Conservation (phyloP, 768 basidiomycete species). For the Termitomyces sp. region DNA sequence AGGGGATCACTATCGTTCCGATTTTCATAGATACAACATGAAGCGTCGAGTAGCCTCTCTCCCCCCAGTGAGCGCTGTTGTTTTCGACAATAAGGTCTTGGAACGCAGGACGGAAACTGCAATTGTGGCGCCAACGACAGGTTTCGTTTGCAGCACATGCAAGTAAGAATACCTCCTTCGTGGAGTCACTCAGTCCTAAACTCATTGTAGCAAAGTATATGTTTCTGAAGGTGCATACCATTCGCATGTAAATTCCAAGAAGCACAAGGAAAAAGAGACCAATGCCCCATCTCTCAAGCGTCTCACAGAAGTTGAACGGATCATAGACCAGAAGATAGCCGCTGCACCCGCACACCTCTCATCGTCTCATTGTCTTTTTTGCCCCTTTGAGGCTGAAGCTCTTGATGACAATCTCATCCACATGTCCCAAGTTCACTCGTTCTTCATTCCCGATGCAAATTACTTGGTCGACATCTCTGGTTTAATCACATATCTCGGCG, state of each 20-base stretch:
- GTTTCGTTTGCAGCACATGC: conserved; percentile 74
- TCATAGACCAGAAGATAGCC: conserved; percentile 73
- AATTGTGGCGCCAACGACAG: conserved; percentile 53
- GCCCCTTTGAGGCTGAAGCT: conserved; percentile 43
- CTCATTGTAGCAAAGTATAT: conserved; percentile 69
- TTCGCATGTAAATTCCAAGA: conserved; percentile 85
- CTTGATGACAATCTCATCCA: conserved; percentile 72
- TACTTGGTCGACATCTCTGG: conserved; percentile 83
- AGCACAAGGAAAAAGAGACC: conserved; percentile 75
- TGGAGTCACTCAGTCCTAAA: background rate
- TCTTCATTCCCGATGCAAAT: conserved; percentile 93
- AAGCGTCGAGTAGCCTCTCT: conserved; percentile 90
- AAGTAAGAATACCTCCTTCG: conserved; percentile 48
- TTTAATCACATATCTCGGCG: conserved; percentile 79
- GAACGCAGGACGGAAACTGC: conserved; percentile 77
- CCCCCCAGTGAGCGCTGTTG: conserved; percentile 69
- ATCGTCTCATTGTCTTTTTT: conserved; percentile 81
- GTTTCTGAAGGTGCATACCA: conserved; percentile 85
- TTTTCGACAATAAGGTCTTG: conserved; percentile 87
- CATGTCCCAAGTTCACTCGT: conserved; percentile 86
- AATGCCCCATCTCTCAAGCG: conserved; percentile 29
- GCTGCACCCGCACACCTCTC: conserved; percentile 62
- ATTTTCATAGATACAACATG: conserved; percentile 98
- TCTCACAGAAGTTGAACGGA: conserved; percentile 35
- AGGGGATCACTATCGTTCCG: conserved; percentile 89